Evolutionary conservation across 176 grass and related monocot species (phyloP), one percentile per base, ranked within the genome.

Genomic region (Bolboschoenus planiculmis): DNA sequence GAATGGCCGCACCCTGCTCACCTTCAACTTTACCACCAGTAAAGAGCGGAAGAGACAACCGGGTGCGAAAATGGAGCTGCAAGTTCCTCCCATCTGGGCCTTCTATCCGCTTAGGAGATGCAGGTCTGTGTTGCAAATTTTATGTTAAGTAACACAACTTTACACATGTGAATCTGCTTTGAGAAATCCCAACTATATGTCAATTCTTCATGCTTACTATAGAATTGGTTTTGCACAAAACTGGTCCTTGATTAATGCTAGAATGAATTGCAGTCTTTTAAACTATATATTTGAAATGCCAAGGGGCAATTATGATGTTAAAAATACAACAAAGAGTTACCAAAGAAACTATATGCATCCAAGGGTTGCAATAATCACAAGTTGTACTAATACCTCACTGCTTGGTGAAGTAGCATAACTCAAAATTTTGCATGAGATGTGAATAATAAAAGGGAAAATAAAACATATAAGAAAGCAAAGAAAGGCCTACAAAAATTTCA

Each of bases 21-120:
- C 91, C 93, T 89, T 97, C 91, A 40, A 97, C 91, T 93, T 93
- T 97, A 67, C 91, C 93, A 81, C 93, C 91, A 20, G 93, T 97
- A 79, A 97, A 97, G 40, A 97, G 91, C 63, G 93, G 93, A 15
- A 97, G 87, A 23, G 93, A 91, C 61, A 97, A 54, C 31, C 85
- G 83, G 64, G 78, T 84, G 62, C 85, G 88, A 75, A 97, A 93
- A 21, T 91, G 85, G 72, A 97, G 89, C 71, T 90, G 91, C 60
- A 97, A 66, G 84, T 86, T 93, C 85, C 84, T 93, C 67, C 85
- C 91, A 88, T 65, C 87, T 80, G 87, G 93, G 23, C 91, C 89
- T 88, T 93, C 93, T 51, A 97, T 91, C 68, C 84, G 56, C 84
- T 91, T 91, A 47, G 91, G 91, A 61, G 93, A 97, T 63, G 56